Conservation (phyloP, 192 early-diverging fungal genomes). For the Podila horticola region DNA sequence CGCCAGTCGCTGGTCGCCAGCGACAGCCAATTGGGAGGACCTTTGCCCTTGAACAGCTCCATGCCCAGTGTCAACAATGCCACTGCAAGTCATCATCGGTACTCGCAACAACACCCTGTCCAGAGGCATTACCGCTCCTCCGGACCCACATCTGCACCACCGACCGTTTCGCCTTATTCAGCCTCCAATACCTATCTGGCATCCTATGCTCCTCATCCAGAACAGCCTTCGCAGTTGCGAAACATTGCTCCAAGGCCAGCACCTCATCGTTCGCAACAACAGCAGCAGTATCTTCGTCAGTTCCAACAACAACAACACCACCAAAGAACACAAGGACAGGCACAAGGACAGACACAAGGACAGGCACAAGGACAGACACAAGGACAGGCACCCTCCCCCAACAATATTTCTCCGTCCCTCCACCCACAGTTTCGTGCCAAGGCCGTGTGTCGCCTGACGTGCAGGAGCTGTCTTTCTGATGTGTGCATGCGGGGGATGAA, state of each 20-base stretch:
- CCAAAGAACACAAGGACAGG: neutral
- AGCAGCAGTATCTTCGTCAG: neutral
- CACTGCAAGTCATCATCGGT: neutral
- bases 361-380: neutral
- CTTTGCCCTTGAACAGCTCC: conserved; percentile 16
- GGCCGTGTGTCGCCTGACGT: conserved; percentile 74
- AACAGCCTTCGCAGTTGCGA: neutral
- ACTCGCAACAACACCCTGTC: neutral
- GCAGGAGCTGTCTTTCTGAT: conserved; percentile 68
- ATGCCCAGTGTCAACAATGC: neutral
- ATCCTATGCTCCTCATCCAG: neutral
- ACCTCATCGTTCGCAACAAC: neutral
- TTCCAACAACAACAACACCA: conserved; percentile 4
- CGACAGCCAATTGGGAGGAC: conserved; percentile 20
- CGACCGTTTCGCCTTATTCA: neutral
- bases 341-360: neutral
- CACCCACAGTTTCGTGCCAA: conserved; percentile 71
- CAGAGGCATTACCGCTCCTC: neutral
- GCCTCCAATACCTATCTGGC: neutral
- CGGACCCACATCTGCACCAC: neutral
- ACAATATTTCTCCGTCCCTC: conserved; percentile 38
- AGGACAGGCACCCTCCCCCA: neutral
- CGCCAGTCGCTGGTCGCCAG: conserved; percentile 11
- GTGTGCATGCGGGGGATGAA: conserved; percentile 85
- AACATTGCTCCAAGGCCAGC: neutral